These are phyloP conservation scores for Patellifolia procumbens DNA, from an alignment of 179 eudicot species.

Conservation along the genomic window DNA sequence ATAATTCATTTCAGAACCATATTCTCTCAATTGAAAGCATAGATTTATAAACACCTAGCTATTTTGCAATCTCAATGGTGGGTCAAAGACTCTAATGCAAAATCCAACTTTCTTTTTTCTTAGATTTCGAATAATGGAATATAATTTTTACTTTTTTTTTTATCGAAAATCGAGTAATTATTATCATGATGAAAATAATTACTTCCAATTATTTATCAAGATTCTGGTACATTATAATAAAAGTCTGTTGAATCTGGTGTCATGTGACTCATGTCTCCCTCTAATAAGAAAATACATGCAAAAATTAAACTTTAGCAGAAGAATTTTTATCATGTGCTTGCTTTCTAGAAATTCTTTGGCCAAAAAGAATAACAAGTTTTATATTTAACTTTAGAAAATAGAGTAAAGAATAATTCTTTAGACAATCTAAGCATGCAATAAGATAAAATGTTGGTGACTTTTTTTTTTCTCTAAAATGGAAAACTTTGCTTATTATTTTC, in stretches of 20 bases:
- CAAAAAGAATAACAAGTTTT: constrained; percentile 1
- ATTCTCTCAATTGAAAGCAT: constrained; percentile 35
- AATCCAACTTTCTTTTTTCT: not conserved
- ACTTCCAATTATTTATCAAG: not conserved
- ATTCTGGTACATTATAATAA: not conserved
- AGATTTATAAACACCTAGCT: constrained; percentile 16
- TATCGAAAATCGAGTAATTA: not conserved
- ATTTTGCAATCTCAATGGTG: constrained; percentile 13
- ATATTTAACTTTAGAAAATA: not conserved
- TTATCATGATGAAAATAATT: not conserved
- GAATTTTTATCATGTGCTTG: not conserved
- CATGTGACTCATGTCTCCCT: not conserved
- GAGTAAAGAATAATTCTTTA: constrained; percentile 1
- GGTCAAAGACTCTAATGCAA: constrained; percentile 18
- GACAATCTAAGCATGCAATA: not conserved
- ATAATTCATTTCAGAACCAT: constrained; percentile 41
- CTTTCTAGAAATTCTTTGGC: constrained; percentile 12
- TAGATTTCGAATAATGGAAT: not conserved
- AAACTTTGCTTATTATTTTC: too few species aligned
- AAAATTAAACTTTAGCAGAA: not conserved
- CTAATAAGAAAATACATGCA: not conserved
- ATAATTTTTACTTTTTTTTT: too few species aligned
- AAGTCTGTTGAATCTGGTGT: not conserved
- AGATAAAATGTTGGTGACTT: too few species aligned
- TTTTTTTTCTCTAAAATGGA: too few species aligned